Conservation (phyloP, 805 yeast genomes). For the Metschnikowia orientalis region DNA sequence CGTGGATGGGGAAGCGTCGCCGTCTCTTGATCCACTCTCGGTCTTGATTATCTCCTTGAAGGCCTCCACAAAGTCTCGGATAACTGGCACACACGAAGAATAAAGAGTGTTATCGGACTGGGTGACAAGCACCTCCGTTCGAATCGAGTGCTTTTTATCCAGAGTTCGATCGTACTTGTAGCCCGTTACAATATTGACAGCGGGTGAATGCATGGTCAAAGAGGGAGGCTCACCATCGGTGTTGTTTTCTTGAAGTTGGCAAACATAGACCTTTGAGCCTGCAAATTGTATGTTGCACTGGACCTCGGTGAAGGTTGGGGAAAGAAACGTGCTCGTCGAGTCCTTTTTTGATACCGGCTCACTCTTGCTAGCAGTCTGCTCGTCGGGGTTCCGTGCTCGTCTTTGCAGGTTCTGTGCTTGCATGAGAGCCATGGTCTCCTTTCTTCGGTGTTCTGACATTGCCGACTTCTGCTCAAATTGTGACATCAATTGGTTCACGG, state of each 20-base stretch:
- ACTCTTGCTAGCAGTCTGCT: slow-evolving; percentile 1
- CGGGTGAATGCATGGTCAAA: slow-evolving; percentile 69
- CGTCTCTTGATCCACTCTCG: slow-evolving; percentile 1
- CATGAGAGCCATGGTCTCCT: background rate
- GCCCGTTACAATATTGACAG: slow-evolving; percentile 53
- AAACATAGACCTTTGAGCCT: slow-evolving; percentile 60
- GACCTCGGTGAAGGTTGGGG: slow-evolving; percentile 35
- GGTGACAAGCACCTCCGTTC: slow-evolving; percentile 54
- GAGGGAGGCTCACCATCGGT: slow-evolving; percentile 40
- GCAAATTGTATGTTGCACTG: slow-evolving; percentile 56
- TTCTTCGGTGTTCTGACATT: slow-evolving; percentile 6
- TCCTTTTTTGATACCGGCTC: slow-evolving; percentile 1
- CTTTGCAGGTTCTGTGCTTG: background rate
- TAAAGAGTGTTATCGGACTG: slow-evolving; percentile 68
- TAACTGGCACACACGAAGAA: slow-evolving; percentile 75
- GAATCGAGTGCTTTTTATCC: slow-evolving; percentile 40
- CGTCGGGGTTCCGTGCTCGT: background rate
- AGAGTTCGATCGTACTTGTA: slow-evolving; percentile 41
- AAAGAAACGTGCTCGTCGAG: slow-evolving; percentile 6
- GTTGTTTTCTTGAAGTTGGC: slow-evolving; percentile 40
- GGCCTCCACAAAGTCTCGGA: slow-evolving; percentile 54
- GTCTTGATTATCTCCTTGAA: slow-evolving; percentile 45
- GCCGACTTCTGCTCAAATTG: slow-evolving; percentile 23
- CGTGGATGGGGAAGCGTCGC: slow-evolving; percentile 2
- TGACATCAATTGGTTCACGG: slow-evolving; percentile 43